Evolutionary conservation across 208 protist genomes (phyloP), one percentile per base, ranked within the genome.

Genomic region (Phytomonas serpens): DNA sequence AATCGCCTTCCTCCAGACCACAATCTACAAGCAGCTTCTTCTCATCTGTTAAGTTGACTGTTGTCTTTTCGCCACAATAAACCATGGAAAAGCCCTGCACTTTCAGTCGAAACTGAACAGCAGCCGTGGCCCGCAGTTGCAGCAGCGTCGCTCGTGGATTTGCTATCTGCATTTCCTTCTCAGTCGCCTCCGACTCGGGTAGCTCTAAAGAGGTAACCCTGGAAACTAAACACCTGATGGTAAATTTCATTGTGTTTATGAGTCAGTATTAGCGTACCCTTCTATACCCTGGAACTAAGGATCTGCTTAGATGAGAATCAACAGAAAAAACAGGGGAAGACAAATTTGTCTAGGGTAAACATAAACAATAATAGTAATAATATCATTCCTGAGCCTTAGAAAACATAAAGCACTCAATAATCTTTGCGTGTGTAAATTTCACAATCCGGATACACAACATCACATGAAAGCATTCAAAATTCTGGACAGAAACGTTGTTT

Each of bases 61-160:
- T 33, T 27, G 16, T 11, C 29, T 68, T 62, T 9, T 67, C 64
- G 31, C 47, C 68, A 37, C 61, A 52, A 36, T 77, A 79, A 69
- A 67, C 52, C 64, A 93, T 87, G 67, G 77, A 74, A 69, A 93
- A 93, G 32, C 78, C 74, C 38, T 84, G 34, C 19, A 88, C 77
- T 13, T 80, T 79, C 3, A 94, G 70, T 1, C 81, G 80, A 69
- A 96, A 92, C 77, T 87, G 82, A 16, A 96, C 84, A 7, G 88
- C 84, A 31, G 85, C 84, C 23, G 79, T 87, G 11, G 88, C 87
- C 7, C 91, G 86, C 51, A 96, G 61, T 62, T 84, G 93, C 31
- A 81, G 80, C 37, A 96, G 67, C 13, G 83, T 93, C 9, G 91
- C 91, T 2, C 73, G 77, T 13, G 91, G 86, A 69, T 96, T 93